A percentile compares a stretch with the other conserved stretches of the same genome.
These are phyloP conservation scores for Boehmeria nivea DNA, from an alignment of 306 rosid genomes.

Conservation along the genomic window DNA sequence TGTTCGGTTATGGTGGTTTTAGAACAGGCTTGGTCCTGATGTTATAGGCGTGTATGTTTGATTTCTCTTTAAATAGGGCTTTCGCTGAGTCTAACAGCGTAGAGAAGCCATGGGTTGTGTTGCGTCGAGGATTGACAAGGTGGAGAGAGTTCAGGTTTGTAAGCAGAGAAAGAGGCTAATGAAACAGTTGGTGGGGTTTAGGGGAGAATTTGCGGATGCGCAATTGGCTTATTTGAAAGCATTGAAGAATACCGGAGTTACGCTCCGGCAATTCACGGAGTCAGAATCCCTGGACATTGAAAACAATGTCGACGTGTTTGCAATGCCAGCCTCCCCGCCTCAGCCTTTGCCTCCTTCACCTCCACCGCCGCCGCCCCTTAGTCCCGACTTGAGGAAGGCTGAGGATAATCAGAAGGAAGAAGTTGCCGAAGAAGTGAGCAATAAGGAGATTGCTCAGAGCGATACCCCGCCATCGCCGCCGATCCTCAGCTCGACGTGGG, in stretches of 20 bases:
- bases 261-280: constrained; percentile 84
- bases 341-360: constrained; percentile 47
- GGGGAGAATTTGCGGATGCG: constrained; percentile 78
- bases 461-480: constrained; percentile 23
- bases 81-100: neutral
- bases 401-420: constrained; percentile 19
- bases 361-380: constrained; percentile 61
- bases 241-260: constrained; percentile 67
- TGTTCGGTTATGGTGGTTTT: constrained; percentile 3
- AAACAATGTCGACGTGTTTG: constrained; percentile 30
- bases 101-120: constrained; percentile 64
- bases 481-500: constrained; percentile 23
- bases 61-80: too few relatives aligned
- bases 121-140: constrained; percentile 59
- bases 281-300: constrained; percentile 73
- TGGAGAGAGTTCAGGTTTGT: constrained; percentile 58
- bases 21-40: constrained; percentile 2
- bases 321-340: constrained; percentile 51
- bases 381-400: constrained; percentile 38
- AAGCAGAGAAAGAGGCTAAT: constrained; percentile 74
- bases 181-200: constrained; percentile 55
- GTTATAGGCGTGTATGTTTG: neutral
- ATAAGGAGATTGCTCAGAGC: constrained; percentile 29
- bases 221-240: constrained; percentile 62
- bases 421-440: constrained; percentile 27